Evolutionary conservation across 1,284 basidiomycete genomes (phyloP).

Genomic region (Apiotrichum sp.): DNA sequence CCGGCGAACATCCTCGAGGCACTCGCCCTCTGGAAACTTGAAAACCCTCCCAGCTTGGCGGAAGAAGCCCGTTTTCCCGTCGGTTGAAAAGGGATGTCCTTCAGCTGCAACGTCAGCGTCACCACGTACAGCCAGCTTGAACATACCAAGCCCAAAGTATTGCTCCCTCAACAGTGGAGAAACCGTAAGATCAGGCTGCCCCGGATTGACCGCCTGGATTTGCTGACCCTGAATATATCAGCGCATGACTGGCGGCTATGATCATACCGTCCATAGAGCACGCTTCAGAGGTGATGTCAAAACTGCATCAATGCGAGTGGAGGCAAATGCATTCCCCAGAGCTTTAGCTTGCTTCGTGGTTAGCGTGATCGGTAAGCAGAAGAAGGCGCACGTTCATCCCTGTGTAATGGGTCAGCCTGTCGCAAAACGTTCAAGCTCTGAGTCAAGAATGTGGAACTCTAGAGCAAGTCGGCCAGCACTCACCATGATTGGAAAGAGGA

Average conservation of each 20-base stretch:
- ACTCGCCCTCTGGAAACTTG: slow-evolving; percentile 42
- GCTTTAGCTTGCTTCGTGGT: slow-evolving; percentile 70
- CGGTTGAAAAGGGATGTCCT: slow-evolving; percentile 34
- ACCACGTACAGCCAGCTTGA: background rate
- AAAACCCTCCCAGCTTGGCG: slow-evolving; percentile 35
- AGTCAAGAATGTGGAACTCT: background rate
- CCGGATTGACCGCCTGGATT: slow-evolving; percentile 36
- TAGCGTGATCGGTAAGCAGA: slow-evolving; percentile 7
- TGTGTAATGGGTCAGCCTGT: slow-evolving; percentile 27
- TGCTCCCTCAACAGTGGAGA: slow-evolving; percentile 43
- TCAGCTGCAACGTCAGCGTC: slow-evolving; percentile 22
- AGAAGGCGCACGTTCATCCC: slow-evolving; percentile 56
- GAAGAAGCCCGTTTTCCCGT: slow-evolving; percentile 27
- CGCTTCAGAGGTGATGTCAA: slow-evolving; percentile 74
- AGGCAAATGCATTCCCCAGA: slow-evolving; percentile 59
- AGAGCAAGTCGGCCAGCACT: slow-evolving; percentile 23
- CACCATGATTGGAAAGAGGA: slow-evolving; percentile 74
- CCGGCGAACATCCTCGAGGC: slow-evolving; percentile 39
- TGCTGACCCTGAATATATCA: slow-evolving; percentile 36
- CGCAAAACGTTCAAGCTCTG: background rate
- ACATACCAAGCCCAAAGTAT: slow-evolving; percentile 41
- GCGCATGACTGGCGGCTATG: background rate
- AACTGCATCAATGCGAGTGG: slow-evolving; percentile 59
- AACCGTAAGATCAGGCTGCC: slow-evolving; percentile 32
- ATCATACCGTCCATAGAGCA: slow-evolving; percentile 50